Base-by-base conservation (phyloP, 2,329 filamentous ascomycete species). In the Aspergillus sp. region DNA sequence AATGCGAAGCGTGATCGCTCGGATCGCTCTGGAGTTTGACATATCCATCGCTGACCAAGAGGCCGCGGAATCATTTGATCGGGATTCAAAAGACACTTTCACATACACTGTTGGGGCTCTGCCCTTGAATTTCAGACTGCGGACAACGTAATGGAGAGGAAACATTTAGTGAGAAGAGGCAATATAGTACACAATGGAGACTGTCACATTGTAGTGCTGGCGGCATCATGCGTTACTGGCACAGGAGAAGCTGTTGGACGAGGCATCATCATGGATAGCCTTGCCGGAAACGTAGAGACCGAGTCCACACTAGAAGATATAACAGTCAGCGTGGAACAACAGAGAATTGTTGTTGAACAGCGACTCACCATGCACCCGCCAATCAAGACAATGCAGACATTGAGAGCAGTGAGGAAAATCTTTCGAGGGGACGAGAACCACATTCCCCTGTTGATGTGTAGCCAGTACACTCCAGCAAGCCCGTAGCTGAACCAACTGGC, bases 251-350 rank as follows among this genome's bases (percentile, higher is more conserved):
- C 53, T 64, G 28, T 45, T 56, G 43, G 41, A 41, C 56, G 22
- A 30, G 0, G 55, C 34, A 34, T 57, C 58, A 19, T 66, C 54
- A 28, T 66, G 64, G 25, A 67, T 66, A 2, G 65, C 52, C 48
- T 63, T 57, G 13, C 65, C 65, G 0, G 65, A 67, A 15, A 63
- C 59, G 47, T 62, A 65, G 2, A 67, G 54, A 11, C 65, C 65
- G 5, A 63, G 51, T 2, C 62, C 56, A 28, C 64, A 67, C 59
- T 62, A 22, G 2, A 7, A 19, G 25, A 19, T 17, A 25, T 7
- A 41, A 28, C 28, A 7, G 43, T 54, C 52, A 54, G 52, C 19
- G 11, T 30, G 23, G 17, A 22, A 23, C 8, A 28, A 17, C 34
- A 22, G 1, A 6, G 8, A 41, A n/a, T 17, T 19, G 15, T 9